Base-by-base conservation (phyloP, 495 filamentous ascomycete genomes). In the Penicillium psychrofluorescens region DNA sequence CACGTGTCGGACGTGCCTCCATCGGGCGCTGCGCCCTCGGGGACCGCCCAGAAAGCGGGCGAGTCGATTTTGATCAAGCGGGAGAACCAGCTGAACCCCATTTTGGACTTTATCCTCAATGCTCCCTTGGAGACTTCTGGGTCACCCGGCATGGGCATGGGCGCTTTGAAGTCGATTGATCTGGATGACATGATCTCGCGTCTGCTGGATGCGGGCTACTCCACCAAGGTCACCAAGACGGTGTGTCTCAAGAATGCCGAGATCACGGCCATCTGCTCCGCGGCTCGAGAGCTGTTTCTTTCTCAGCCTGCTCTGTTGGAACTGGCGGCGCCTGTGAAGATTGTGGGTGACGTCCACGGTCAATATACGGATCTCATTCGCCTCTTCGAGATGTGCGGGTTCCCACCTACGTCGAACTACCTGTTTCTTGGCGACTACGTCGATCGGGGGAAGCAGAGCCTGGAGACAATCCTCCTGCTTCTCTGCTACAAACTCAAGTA, bases 301-400 rank as follows among this genome's bases (percentile, higher is more conserved):
- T 86, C 82, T 8, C 92, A 99, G 62, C 94, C 92, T 11, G 88
- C 92, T 10, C 72, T 99, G 33, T 59, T 97, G 38, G 92, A 99
- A 67, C 74, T 99, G 43, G 81, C 88, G 42, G 84, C 94, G n/a
- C 94, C 92, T 2, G 94, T 99, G 51, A 99, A 99, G 70, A 95
- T 99, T 50, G 92, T 99, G 11, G 92, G 92, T 9, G 92, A 99
- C 66, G 87, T 99, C 9, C 92, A 99, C 63, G 92, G 92, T 39
- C 92, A 99, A 65, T 99, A 96, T 58, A 95, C 91, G 12, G 92
- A 99, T 66, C 71, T 99, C 27, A 95, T 99, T 52, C 78, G 92
- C 30, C 84, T 99, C 77, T 99, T 99, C 51, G 92, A 99, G 68
- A 97, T 97, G 94, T 96, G 92, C 55, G 92, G 92, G 2, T 99